Percentiles rank a stretch among this genome's conserved stretches.
Evolutionary conservation across 495 filamentous ascomycete genomes (phyloP).

Genomic region (Viridothelium virens): DNA sequence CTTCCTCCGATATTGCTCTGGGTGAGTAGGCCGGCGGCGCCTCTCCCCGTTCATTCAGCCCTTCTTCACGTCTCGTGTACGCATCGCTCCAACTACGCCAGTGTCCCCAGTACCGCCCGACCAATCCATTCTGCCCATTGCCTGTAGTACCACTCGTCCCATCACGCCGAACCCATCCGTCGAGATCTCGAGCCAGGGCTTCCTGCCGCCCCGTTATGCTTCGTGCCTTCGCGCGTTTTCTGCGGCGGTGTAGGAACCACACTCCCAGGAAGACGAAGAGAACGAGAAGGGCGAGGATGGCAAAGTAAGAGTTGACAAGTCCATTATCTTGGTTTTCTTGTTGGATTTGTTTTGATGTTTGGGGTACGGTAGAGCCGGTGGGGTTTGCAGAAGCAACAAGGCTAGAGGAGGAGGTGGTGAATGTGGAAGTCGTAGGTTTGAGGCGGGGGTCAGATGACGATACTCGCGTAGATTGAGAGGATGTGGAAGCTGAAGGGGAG

Average conservation of each 20-base stretch:
- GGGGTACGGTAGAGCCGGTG: conserved; percentile 8
- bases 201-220: conserved; percentile 25
- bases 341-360: conserved; percentile 1
- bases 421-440: background rate
- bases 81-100: conserved; percentile 27
- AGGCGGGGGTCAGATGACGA: background rate
- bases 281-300: conserved; percentile 34
- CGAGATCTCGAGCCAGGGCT: conserved; percentile 34
- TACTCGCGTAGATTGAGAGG: background rate
- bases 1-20: conserved; percentile 10
- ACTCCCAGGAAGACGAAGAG: conserved; percentile 24
- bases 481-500: background rate
- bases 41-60: conserved; percentile 38
- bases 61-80: conserved; percentile 31
- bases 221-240: conserved; percentile 24
- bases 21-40: conserved; percentile 38
- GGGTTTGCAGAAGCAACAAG: conserved; percentile 4
- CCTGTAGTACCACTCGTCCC: conserved; percentile 5
- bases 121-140: background rate
- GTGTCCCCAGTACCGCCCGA: conserved; percentile 24
- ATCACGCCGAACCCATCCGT: conserved; percentile 28
- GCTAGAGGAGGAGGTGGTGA: conserved; percentile 13
- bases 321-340: conserved; percentile 11
- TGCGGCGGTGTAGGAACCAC: conserved; percentile 28
- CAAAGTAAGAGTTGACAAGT: conserved; percentile 38